Conservation (phyloP, 1,284 basidiomycete species). For the Caloboletus firmus region DNA sequence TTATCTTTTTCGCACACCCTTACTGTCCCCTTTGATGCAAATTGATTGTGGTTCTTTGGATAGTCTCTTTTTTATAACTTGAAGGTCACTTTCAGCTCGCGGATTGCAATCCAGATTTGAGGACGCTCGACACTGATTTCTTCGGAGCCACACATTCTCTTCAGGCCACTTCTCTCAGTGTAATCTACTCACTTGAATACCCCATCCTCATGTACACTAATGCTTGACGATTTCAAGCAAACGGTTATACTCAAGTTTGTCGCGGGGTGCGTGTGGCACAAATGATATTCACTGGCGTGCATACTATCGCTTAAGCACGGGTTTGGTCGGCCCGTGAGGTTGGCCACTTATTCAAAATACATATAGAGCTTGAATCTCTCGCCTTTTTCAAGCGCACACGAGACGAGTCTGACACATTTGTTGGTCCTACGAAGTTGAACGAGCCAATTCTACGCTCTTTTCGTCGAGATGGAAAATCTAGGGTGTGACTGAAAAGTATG, state of each 20-base stretch:
- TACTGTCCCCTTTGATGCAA: neutral
- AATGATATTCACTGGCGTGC: neutral
- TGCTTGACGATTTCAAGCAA: neutral
- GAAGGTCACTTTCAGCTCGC: neutral
- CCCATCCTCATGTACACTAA: slow-evolving; percentile 16
- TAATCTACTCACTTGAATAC: slow-evolving; percentile 31
- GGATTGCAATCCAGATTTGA: slow-evolving; percentile 12
- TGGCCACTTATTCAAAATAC: too few relatives aligned
- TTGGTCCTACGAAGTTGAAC: too few relatives aligned
- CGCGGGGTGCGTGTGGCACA: neutral
- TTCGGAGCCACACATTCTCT: slow-evolving; percentile 4
- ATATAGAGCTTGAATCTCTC: too few relatives aligned
- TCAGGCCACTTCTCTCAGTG: slow-evolving; percentile 8
- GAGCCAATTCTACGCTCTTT: too few relatives aligned
- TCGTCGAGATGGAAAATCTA: too few relatives aligned
- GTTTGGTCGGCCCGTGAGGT: too few relatives aligned
- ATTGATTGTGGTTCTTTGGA: slow-evolving; percentile 5
- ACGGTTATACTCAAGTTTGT: neutral
- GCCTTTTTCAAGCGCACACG: too few relatives aligned
- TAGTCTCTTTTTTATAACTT: neutral
- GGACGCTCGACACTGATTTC: slow-evolving; percentile 3
- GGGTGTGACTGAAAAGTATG: too few relatives aligned
- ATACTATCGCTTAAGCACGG: too few relatives aligned
- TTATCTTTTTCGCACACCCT: neutral
- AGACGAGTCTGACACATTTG: too few relatives aligned